These are phyloP conservation scores for Scedosporium dehoogii DNA, from an alignment of 2,329 filamentous ascomycete genomes.

Conservation along the genomic window DNA sequence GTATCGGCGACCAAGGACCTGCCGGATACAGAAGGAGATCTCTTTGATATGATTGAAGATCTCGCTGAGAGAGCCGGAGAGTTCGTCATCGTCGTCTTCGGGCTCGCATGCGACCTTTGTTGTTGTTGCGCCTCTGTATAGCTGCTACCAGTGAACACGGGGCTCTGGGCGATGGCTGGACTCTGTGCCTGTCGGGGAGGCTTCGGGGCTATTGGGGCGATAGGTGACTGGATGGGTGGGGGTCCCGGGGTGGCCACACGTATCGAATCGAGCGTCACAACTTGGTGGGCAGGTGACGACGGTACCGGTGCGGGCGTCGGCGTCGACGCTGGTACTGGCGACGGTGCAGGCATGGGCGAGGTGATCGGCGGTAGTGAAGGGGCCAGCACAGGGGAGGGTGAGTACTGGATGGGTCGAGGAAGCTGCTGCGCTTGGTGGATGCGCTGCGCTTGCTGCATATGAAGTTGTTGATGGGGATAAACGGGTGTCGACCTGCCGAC, in stretches of 20 bases:
- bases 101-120: slow-evolving; percentile 24
- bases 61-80: slow-evolving; percentile 29
- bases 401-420: slow-evolving; percentile 8
- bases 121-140: slow-evolving; percentile 8
- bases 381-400: slow-evolving; percentile 9
- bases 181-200: slow-evolving; percentile 3
- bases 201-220: slow-evolving; percentile 2
- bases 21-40: slow-evolving; percentile 29
- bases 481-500: slow-evolving; percentile 5
- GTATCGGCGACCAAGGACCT: slow-evolving; percentile 37
- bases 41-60: slow-evolving; percentile 30
- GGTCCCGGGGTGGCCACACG: neutral
- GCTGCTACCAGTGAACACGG: neutral
- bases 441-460: slow-evolving; percentile 11
- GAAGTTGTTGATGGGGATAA: slow-evolving; percentile 12
- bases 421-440: slow-evolving; percentile 9
- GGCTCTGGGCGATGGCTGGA: slow-evolving; percentile 12
- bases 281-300: neutral
- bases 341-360: slow-evolving; percentile 14
- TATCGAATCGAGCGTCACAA: neutral
- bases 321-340: slow-evolving; percentile 10
- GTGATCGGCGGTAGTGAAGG: slow-evolving; percentile 11
- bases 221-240: neutral
- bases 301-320: neutral
- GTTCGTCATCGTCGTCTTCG: slow-evolving; percentile 27